These are phyloP conservation scores for Ceratocystis diversiconidia DNA, from an alignment of 2,329 filamentous ascomycete species.

Conservation along the genomic window DNA sequence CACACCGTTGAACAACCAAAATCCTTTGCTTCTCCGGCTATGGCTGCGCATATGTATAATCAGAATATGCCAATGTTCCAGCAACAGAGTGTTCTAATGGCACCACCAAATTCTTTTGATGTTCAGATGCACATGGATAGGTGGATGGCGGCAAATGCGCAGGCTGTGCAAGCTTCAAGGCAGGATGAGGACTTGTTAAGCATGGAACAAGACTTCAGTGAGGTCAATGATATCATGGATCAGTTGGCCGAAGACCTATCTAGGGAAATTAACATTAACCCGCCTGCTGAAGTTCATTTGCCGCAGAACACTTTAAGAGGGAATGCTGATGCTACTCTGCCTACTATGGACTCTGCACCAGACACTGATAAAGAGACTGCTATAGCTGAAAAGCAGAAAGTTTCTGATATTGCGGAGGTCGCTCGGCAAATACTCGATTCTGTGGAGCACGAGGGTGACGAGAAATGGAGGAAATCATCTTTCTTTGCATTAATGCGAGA, in stretches of 20 bases:
- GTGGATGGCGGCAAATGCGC: slow-evolving; percentile 29
- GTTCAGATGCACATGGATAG: slow-evolving; percentile 29
- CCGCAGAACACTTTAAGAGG: slow-evolving; percentile 12
- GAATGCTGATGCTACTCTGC: slow-evolving; percentile 14
- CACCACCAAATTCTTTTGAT: slow-evolving; percentile 22
- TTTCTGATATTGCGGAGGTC: slow-evolving; percentile 28
- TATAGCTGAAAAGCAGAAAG: slow-evolving; percentile 22
- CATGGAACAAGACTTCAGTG: slow-evolving; percentile 23
- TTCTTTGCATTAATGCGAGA: slow-evolving; percentile 34
- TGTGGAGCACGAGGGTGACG: slow-evolving; percentile 31
- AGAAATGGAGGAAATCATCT: slow-evolving; percentile 35
- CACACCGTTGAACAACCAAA: background rate
- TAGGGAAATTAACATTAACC: slow-evolving; percentile 9
- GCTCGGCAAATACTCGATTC: slow-evolving; percentile 31
- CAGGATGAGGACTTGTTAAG: background rate
- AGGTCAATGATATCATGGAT: slow-evolving; percentile 32
- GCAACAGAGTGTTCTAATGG: slow-evolving; percentile 15
- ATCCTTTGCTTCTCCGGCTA: slow-evolving; percentile 11
- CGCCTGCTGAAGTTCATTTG: background rate
- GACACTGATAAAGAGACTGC: slow-evolving; percentile 19
- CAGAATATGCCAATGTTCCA: slow-evolving; percentile 18
- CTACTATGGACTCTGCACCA: slow-evolving; percentile 17
- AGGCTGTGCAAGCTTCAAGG: background rate
- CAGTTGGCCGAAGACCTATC: slow-evolving; percentile 30
- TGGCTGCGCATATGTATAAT: slow-evolving; percentile 11